Evolutionary conservation across 2,329 filamentous ascomycete genomes (phyloP).

Genomic region (Ophiostoma ulmi): DNA sequence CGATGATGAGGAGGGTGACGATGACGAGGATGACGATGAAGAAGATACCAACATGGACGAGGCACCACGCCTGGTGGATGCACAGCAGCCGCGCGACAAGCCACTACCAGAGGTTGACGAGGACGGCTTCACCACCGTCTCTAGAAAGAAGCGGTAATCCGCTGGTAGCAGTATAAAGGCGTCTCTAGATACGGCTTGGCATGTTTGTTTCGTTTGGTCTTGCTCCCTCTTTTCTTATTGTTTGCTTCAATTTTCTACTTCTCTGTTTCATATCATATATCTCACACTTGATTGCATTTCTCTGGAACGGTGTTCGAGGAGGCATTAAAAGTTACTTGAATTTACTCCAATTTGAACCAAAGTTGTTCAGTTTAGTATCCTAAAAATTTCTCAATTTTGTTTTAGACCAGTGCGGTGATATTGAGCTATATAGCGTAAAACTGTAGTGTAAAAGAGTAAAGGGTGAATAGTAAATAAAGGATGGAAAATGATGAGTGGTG

Average conservation of each 20-base stretch:
- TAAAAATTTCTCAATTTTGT: too few relatives aligned
- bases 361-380: not conserved
- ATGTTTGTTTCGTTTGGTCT: not conserved
- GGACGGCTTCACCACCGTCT: conserved; percentile 74
- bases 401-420: not conserved
- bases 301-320: not conserved
- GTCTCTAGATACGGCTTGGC: not conserved
- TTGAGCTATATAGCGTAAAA: not conserved
- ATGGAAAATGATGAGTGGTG: not conserved
- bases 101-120: conserved; percentile 68
- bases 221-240: not conserved
- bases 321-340: not conserved
- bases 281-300: not conserved
- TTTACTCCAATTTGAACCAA: not conserved
- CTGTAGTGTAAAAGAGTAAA: not conserved
- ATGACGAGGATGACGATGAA: conserved; percentile 51
- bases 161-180: not conserved
- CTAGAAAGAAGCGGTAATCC: conserved; percentile 56
- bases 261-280: not conserved
- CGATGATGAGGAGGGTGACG: conserved; percentile 49
- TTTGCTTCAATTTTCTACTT: not conserved
- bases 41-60: conserved; percentile 61
- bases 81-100: conserved; percentile 52
- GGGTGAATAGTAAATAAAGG: too few relatives aligned
- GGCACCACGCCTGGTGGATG: conserved; percentile 51